Percentiles rank a stretch among this genome's conserved stretches.
Evolutionary conservation across 192 early-diverging fungal genomes (phyloP).

Genomic region (Mortierella claussenii): DNA sequence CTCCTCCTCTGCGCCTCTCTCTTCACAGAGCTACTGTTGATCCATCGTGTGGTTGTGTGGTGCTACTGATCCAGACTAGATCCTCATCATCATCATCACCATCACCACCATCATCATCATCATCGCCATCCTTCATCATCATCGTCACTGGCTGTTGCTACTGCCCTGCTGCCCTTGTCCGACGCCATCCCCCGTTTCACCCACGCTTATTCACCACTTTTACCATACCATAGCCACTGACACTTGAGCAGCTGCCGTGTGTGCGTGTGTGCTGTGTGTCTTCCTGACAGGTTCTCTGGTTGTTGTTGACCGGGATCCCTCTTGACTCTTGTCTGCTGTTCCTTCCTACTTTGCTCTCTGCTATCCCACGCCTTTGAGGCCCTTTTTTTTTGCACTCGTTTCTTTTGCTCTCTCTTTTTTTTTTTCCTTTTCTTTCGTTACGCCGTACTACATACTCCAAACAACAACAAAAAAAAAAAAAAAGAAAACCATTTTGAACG

Average conservation of each 20-base stretch:
- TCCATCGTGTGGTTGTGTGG: not conserved
- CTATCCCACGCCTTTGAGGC: not conserved
- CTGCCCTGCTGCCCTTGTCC: too few species aligned
- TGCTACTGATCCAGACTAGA: too few species aligned
- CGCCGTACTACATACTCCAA: not conserved
- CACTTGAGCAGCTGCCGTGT: not conserved
- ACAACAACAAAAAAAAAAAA: conserved; percentile 16
- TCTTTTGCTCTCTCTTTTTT: not conserved
- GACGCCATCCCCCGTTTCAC: too few species aligned
- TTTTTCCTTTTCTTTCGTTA: conserved; percentile 8
- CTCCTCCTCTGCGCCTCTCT: not conserved
- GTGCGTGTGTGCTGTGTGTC: conserved; percentile 17
- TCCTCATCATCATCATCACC: too few species aligned
- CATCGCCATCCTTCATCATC: not conserved
- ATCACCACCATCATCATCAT: not conserved
- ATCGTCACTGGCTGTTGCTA: not conserved
- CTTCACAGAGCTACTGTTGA: not conserved
- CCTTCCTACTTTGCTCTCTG: conserved; percentile 1
- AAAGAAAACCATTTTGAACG: not conserved
- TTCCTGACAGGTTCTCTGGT: conserved; percentile 38
- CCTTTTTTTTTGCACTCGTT: not conserved
- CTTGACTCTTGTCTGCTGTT: conserved; percentile 12
- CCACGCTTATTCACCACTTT: not conserved
- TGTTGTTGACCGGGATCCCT: conserved; percentile 44
- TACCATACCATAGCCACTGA: conserved; percentile 7